phyloP scores from a whole-genome alignment of 148 eudicot genomes.

The Vaccinium darrowii region DNA sequence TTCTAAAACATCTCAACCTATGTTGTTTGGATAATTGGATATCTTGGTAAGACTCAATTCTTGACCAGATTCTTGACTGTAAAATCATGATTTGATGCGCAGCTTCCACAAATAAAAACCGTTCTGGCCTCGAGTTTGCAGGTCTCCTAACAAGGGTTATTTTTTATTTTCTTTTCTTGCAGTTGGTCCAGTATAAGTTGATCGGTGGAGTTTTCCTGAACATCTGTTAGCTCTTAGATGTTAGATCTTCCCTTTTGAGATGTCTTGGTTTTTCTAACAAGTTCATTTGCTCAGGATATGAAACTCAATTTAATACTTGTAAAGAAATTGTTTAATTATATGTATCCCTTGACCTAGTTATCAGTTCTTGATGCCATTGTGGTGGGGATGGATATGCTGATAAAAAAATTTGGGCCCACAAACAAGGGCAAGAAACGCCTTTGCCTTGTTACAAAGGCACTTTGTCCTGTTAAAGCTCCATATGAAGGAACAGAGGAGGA shows the following conservation, averaged over 20 bases:
- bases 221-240: neutral
- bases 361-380: conserved; percentile 94
- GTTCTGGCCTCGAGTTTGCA: neutral
- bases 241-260: neutral
- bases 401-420: conserved; percentile 81
- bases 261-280: conserved; percentile 9
- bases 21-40: neutral
- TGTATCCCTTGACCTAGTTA: conserved; percentile 52
- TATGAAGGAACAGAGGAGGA: conserved; percentile 91
- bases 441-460: conserved; percentile 81
- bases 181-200: neutral
- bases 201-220: neutral
- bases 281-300: neutral
- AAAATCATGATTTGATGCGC: neutral
- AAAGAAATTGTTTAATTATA: conserved; percentile 8
- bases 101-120: neutral
- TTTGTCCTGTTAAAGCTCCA: conserved; percentile 73
- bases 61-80: neutral
- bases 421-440: conserved; percentile 88
- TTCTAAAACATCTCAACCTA: neutral
- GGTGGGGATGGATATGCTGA: conserved; percentile 97
- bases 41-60: neutral
- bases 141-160: neutral
- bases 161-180: neutral
- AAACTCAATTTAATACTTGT: neutral